phyloP scores from a whole-genome alignment of 495 filamentous ascomycete species.

The Chaetomium cochliodes region DNA sequence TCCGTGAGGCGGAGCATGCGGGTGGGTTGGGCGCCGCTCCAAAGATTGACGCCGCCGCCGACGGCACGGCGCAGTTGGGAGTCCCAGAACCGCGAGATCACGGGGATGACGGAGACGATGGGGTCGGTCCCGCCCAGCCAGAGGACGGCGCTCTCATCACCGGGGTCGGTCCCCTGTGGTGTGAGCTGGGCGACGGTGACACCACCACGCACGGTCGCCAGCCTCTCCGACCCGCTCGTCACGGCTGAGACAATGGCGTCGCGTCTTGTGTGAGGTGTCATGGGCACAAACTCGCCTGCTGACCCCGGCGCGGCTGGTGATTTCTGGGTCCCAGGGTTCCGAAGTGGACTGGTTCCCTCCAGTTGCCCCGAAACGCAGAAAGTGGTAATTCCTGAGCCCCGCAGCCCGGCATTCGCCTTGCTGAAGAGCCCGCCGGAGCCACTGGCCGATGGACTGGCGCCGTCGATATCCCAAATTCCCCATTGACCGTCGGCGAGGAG shows the following conservation, averaged over 20 bases:
- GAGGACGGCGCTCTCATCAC: conserved; percentile 66
- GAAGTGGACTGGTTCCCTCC: conserved; percentile 47
- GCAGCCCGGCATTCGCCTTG: conserved; percentile 57
- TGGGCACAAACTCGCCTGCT: conserved; percentile 62
- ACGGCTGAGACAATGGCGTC: conserved; percentile 40
- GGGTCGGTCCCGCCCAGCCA: conserved; percentile 63
- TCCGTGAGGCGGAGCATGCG: conserved; percentile 50
- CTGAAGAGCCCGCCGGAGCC: conserved; percentile 54
- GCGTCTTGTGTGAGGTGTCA: conserved; percentile 79
- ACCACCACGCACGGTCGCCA: conserved; percentile 54
- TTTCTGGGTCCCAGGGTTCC: conserved; percentile 49
- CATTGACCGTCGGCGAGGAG: conserved; percentile 84
- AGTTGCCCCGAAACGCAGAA: conserved; percentile 72
- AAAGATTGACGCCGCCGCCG: conserved; percentile 60
- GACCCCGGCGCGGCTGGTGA: conserved; percentile 34
- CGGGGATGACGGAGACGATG: conserved; percentile 60
- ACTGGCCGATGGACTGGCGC: conserved; percentile 47
- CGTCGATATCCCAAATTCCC: conserved; percentile 89
- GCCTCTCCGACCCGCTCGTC: conserved; percentile 37
- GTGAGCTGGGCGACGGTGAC: conserved; percentile 56
- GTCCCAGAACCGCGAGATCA: conserved; percentile 64
- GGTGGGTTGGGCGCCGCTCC: conserved; percentile 48
- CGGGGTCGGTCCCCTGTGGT: conserved; percentile 47
- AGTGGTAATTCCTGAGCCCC: conserved; percentile 61
- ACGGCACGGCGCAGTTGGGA: conserved; percentile 56